Percentiles rank a stretch among this genome's conserved stretches.
These are phyloP conservation scores for Penicillium palitans DNA, from an alignment of 2,329 filamentous ascomycete species.

Conservation along the genomic window DNA sequence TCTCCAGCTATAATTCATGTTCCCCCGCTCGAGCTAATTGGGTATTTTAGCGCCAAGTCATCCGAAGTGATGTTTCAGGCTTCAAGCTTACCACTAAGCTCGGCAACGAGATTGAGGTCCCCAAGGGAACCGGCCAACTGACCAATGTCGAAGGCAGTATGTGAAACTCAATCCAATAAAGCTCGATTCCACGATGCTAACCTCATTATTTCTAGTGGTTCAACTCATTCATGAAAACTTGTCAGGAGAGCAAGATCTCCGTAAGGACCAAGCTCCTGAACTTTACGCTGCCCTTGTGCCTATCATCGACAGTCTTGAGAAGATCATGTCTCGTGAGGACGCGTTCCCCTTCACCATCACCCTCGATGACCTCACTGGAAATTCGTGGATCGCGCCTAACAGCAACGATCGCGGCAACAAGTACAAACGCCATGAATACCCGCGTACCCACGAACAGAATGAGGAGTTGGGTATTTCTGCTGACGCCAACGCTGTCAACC, in stretches of 20 bases:
- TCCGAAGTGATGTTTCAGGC: conserved; percentile 85
- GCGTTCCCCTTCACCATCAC: conserved; percentile 84
- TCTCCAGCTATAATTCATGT: background rate
- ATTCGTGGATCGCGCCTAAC: conserved; percentile 93
- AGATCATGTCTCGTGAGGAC: conserved; percentile 74
- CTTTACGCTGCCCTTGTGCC: conserved; percentile 74
- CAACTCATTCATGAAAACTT: conserved; percentile 77
- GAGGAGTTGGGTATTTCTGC: conserved; percentile 72
- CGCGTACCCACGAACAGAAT: conserved; percentile 82
- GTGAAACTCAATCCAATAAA: background rate
- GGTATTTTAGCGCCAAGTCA: conserved; percentile 63
- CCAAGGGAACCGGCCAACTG: conserved; percentile 83
- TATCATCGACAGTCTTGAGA: conserved; percentile 70
- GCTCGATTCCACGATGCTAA: background rate
- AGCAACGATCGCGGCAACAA: conserved; percentile 75
- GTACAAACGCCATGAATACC: conserved; percentile 82
- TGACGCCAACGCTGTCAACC: conserved; percentile 38
- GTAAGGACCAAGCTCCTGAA: conserved; percentile 76
- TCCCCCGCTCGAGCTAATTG: background rate
- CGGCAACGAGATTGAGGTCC: conserved; percentile 76
- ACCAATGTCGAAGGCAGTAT: conserved; percentile 79
- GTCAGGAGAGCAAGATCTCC: conserved; percentile 74
- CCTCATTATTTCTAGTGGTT: conserved; percentile 54
- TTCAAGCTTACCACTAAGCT: conserved; percentile 82
- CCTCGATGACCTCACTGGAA: conserved; percentile 88